phyloP scores from a whole-genome alignment of 148 eudicot species.

The Dysphania ambrosioides region DNA sequence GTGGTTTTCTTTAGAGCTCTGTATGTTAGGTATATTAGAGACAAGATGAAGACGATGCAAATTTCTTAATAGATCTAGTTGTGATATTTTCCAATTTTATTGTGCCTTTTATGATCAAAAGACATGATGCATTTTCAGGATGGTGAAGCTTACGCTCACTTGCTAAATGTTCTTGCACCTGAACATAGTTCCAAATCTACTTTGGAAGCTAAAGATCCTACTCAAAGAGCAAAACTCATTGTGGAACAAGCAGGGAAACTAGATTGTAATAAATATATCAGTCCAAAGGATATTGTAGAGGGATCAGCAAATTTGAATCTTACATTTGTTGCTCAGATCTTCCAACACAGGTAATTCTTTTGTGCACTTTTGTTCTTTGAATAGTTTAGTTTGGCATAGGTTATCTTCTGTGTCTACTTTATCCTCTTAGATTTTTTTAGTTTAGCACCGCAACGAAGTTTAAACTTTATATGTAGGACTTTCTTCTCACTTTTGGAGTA shows the following conservation, averaged over 20 bases:
- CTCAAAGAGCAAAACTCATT: constrained; percentile 67
- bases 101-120: not conserved
- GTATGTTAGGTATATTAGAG: not conserved
- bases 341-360: constrained; percentile 63
- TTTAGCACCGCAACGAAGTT: too few species aligned
- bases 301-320: constrained; percentile 81
- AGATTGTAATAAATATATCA: constrained; percentile 66
- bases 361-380: not conserved
- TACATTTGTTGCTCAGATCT: constrained; percentile 83
- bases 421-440: not conserved
- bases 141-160: constrained; percentile 85
- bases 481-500: too few species aligned
- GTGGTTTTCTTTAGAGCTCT: not conserved
- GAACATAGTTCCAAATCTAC: constrained; percentile 48
- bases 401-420: not conserved
- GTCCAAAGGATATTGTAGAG: constrained; percentile 72
- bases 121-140: constrained; percentile 42
- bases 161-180: constrained; percentile 82
- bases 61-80: too few species aligned
- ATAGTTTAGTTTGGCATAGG: not conserved
- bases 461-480: too few species aligned
- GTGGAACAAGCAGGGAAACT: constrained; percentile 75
- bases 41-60: not conserved
- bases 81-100: not conserved
- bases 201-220: constrained; percentile 63